A percentile compares a stretch with the other conserved stretches of the same genome.
Conservation (phyloP, 306 rosid species). For the Cicer pinnatifidum region DNA sequence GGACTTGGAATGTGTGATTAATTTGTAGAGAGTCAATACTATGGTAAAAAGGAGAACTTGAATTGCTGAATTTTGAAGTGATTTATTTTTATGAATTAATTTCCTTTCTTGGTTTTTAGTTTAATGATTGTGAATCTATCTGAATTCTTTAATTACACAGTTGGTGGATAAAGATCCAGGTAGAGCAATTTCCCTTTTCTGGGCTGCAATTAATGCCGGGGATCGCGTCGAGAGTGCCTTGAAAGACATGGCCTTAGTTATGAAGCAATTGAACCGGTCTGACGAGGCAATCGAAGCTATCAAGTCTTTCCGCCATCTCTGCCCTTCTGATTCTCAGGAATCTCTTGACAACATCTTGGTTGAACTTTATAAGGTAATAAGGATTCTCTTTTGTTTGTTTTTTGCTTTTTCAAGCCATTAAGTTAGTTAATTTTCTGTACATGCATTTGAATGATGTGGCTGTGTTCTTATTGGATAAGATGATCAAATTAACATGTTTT, state of each 20-base stretch:
- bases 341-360: constrained; percentile 86
- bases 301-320: constrained; percentile 86
- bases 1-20: background rate
- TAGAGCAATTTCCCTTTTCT: constrained; percentile 76
- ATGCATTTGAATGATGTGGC: constrained; percentile 15
- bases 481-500: background rate
- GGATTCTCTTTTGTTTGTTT: constrained; percentile 1
- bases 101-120: constrained; percentile 19
- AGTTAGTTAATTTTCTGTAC: background rate
- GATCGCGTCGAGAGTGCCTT: constrained; percentile 93
- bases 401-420: background rate
- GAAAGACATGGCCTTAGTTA: constrained; percentile 94
- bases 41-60: background rate
- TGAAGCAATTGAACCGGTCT: constrained; percentile 85
- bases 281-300: constrained; percentile 95
- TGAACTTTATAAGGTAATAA: constrained; percentile 81
- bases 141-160: constrained; percentile 50
- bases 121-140: constrained; percentile 30
- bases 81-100: background rate
- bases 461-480: too few relatives aligned
- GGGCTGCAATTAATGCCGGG: constrained; percentile 92
- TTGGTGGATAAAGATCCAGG: constrained; percentile 88
- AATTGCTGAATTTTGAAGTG: constrained; percentile 9
- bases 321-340: constrained; percentile 82
- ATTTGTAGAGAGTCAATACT: constrained; percentile 15